Conservation (phyloP, 495 filamentous ascomycete genomes). For the Zalerion maritima region DNA sequence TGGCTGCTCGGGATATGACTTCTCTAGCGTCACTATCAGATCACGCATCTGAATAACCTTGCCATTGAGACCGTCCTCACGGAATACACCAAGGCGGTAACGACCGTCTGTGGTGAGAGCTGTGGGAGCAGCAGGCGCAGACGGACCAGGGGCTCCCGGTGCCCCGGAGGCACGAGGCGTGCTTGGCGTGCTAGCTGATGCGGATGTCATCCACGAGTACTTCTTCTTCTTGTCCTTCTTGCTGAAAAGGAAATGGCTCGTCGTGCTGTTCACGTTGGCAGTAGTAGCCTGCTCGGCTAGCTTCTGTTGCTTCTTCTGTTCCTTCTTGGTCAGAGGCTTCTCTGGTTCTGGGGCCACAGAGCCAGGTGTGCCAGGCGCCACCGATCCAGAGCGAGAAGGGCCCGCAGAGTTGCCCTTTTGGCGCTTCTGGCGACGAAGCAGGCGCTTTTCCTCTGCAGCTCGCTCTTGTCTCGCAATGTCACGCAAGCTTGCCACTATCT, state of each 20-base stretch:
- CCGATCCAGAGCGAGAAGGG: slow-evolving; percentile 28
- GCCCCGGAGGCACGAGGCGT: slow-evolving; percentile 25
- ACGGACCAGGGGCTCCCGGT: slow-evolving; percentile 11
- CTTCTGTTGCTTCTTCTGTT: slow-evolving; percentile 40
- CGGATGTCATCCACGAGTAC: slow-evolving; percentile 45
- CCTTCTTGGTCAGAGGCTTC: slow-evolving; percentile 41
- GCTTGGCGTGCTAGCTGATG: slow-evolving; percentile 28
- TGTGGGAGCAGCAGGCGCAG: slow-evolving; percentile 10
- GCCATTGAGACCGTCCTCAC: slow-evolving; percentile 47
- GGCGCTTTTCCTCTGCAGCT: slow-evolving; percentile 30
- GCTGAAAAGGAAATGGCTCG: slow-evolving; percentile 36
- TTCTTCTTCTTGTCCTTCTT: slow-evolving; percentile 41
- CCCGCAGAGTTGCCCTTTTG: slow-evolving; percentile 18
- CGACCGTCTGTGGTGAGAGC: slow-evolving; percentile 21
- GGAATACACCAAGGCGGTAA: slow-evolving; percentile 40
- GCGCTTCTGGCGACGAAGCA: slow-evolving; percentile 33
- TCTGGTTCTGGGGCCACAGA: slow-evolving; percentile 29
- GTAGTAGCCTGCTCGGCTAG: slow-evolving; percentile 37
- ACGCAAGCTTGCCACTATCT: slow-evolving; percentile 22
- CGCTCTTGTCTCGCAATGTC: slow-evolving; percentile 24
- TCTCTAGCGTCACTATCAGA: slow-evolving; percentile 48
- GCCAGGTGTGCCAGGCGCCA: slow-evolving; percentile 34
- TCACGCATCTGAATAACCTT: slow-evolving; percentile 56
- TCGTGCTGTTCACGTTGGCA: slow-evolving; percentile 39
- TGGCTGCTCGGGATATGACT: slow-evolving; percentile 39